Conservation (phyloP, 192 early-diverging fungal species). For the Chytriomyces confervae region DNA sequence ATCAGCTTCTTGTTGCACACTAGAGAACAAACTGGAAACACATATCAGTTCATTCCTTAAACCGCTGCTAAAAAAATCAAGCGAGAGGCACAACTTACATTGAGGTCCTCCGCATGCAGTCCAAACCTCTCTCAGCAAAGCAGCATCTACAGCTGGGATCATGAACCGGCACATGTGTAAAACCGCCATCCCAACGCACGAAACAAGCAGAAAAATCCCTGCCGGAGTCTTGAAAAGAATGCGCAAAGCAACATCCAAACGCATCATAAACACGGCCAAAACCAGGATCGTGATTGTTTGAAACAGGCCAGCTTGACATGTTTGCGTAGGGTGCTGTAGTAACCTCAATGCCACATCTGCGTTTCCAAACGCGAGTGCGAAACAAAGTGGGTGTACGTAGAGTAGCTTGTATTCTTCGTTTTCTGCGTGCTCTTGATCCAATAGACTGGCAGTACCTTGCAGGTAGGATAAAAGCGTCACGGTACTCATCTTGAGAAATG, state of each 20-base stretch:
- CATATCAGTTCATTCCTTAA: background rate
- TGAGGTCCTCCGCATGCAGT: slow-evolving; percentile 11
- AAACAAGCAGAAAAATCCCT: slow-evolving; percentile 7
- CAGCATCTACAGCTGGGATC: slow-evolving; percentile 14
- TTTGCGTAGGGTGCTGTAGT: slow-evolving; percentile 14
- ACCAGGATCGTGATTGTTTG: slow-evolving; percentile 19
- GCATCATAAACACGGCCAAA: slow-evolving; percentile 9
- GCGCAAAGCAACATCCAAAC: slow-evolving; percentile 16
- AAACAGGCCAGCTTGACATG: slow-evolving; percentile 22
- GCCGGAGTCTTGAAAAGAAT: slow-evolving; percentile 24
- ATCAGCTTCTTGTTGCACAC: slow-evolving; percentile 19
- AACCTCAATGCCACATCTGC: slow-evolving; percentile 20
- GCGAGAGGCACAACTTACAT: background rate
- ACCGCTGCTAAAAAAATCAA: background rate
- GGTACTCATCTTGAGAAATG: slow-evolving; percentile 7
- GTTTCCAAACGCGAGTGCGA: slow-evolving; percentile 36
- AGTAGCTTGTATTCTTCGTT: slow-evolving; percentile 22
- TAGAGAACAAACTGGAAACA: slow-evolving; percentile 12
- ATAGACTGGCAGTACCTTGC: background rate
- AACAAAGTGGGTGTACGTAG: slow-evolving; percentile 24
- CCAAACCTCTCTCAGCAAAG: slow-evolving; percentile 25
- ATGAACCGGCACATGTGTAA: background rate
- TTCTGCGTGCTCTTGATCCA: background rate
- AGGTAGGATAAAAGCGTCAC: no score
- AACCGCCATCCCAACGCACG: background rate